Conservation (phyloP, 176 grass and related monocot genomes). For the Chrysopogon serrulatus region DNA sequence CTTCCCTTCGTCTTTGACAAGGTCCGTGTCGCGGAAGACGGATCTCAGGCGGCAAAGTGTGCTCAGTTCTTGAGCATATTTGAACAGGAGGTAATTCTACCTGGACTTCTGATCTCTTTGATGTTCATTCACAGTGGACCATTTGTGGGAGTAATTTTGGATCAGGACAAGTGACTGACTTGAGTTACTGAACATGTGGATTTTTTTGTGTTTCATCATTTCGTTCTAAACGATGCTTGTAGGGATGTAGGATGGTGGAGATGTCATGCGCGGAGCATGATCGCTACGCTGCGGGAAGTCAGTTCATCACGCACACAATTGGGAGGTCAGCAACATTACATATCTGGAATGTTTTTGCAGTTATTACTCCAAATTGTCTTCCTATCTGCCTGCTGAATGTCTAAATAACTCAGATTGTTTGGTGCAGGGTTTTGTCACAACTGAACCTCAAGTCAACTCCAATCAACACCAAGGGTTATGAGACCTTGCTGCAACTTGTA, state of each 20-base stretch:
- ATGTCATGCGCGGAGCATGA: conserved; percentile 67
- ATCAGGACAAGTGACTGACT: neutral
- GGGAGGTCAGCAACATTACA: conserved; percentile 43
- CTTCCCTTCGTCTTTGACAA: conserved; percentile 68
- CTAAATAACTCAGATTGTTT: neutral
- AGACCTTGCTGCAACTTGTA: conserved; percentile 67
- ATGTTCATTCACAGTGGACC: neutral
- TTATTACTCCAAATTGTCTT: neutral
- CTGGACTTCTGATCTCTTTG: neutral
- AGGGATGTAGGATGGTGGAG: conserved; percentile 80
- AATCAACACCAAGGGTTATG: conserved; percentile 76
- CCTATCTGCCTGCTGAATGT: neutral
- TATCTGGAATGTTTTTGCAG: neutral
- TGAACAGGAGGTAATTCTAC: conserved; percentile 42
- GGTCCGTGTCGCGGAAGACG: conserved; percentile 36
- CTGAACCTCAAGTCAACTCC: conserved; percentile 55
- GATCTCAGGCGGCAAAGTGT: conserved; percentile 44
- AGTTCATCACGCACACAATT: conserved; percentile 77
- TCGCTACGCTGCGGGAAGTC: conserved; percentile 45
- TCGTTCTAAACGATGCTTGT: neutral
- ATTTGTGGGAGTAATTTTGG: neutral
- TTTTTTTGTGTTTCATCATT: neutral
- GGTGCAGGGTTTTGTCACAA: conserved; percentile 54
- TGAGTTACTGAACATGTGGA: neutral
- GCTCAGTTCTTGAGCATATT: conserved; percentile 64